A percentile compares a stretch with the other conserved stretches of the same genome.
Evolutionary conservation across 2,329 filamentous ascomycete species (phyloP).

Genomic region (Aspergillus sp.): DNA sequence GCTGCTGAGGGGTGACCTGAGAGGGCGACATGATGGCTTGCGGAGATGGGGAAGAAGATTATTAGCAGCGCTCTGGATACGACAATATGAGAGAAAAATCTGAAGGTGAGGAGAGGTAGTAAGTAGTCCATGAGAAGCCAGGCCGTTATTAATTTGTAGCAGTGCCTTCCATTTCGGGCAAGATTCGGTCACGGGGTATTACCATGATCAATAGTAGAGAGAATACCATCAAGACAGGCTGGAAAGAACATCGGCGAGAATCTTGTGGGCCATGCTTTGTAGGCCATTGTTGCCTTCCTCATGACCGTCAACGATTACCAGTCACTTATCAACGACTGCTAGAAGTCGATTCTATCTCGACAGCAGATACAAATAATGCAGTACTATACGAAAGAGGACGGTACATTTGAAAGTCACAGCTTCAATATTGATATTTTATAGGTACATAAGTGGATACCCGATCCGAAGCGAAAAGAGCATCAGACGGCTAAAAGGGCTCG

Average conservation of each 20-base stretch:
- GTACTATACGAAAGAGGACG: no score
- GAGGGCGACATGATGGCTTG: constrained; percentile 2
- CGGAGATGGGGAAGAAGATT: neutral
- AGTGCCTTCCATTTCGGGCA: no score
- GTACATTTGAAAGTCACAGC: neutral
- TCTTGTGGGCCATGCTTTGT: no score
- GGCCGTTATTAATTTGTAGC: neutral
- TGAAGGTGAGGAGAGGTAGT: neutral
- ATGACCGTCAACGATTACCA: no score
- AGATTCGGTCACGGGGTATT: no score
- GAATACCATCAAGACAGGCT: no score
- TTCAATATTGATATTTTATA: constrained; percentile 17
- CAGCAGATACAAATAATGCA: no score
- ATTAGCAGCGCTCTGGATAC: neutral
- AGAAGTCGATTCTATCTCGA: no score
- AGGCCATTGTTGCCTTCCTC: no score
- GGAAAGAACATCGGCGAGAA: no score
- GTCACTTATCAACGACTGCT: no score
- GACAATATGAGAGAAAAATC: neutral
- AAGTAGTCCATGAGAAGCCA: neutral
- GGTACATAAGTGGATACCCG: constrained; percentile 24
- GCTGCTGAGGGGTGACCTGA: neutral
- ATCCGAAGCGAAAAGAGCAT: constrained; percentile 15
- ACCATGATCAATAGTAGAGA: no score
- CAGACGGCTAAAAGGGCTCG: constrained; percentile 12